These are phyloP conservation scores for Biancaea sappan DNA, from an alignment of 306 rosid species.

Conservation along the genomic window DNA sequence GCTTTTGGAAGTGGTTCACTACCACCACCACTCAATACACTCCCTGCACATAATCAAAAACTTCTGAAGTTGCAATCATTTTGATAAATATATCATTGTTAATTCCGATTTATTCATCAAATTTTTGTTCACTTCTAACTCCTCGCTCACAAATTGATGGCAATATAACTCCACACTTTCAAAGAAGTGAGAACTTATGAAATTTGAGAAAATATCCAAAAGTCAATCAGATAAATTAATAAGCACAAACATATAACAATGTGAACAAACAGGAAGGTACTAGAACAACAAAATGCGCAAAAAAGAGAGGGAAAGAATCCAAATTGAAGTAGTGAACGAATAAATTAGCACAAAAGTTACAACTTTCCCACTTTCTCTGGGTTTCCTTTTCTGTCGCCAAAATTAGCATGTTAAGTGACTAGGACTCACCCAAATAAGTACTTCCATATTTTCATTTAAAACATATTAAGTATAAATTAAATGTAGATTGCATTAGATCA, in stretches of 20 bases:
- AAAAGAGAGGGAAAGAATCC: neutral
- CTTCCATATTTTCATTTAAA: neutral
- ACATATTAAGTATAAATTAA: neutral
- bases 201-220: slow-evolving; percentile 2
- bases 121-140: neutral
- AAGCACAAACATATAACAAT: neutral
- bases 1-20: slow-evolving; percentile 90
- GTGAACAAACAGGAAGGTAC: neutral
- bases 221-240: neutral
- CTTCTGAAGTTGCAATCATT: slow-evolving; percentile 17
- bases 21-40: slow-evolving; percentile 97
- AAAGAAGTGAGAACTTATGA: neutral
- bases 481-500: slow-evolving; percentile 1
- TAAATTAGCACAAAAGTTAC: neutral
- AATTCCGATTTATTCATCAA: neutral
- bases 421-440: neutral
- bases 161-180: neutral
- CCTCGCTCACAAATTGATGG: neutral
- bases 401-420: neutral
- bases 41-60: slow-evolving; percentile 58
- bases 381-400: neutral
- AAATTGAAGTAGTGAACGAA: slow-evolving; percentile 20
- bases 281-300: neutral
- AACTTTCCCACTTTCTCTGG: neutral
- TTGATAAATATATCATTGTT: neutral